These are phyloP conservation scores for Phytophthora parvispora DNA, from an alignment of 352 stramenopile genomes.

Conservation along the genomic window DNA sequence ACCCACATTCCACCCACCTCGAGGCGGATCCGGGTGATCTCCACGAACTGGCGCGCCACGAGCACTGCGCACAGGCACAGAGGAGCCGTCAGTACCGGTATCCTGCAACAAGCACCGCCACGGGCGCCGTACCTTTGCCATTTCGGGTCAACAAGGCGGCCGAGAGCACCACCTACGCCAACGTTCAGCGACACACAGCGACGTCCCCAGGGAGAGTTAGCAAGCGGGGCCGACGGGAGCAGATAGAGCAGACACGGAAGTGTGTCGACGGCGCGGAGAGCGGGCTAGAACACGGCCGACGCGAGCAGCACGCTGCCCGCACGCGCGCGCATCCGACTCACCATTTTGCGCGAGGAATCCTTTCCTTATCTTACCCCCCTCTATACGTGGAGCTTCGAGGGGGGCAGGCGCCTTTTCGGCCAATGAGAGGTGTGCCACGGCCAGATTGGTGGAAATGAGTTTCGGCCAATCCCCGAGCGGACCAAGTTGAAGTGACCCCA, in stretches of 20 bases:
- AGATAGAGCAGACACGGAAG: conserved; percentile 2
- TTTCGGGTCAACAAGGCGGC: conserved; percentile 95
- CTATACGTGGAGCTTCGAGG: conserved; percentile 44
- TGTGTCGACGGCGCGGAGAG: neutral
- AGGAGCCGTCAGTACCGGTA: conserved; percentile 11
- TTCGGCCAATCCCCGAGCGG: conserved; percentile 7
- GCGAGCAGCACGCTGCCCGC: neutral
- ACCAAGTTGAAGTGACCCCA: conserved; percentile 29
- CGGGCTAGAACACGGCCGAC: neutral
- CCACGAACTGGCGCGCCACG: conserved; percentile 98
- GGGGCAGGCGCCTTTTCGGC: conserved; percentile 10
- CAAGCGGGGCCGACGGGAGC: neutral
- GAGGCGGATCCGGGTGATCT: conserved; percentile 99
- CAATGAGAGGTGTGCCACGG: conserved; percentile 17
- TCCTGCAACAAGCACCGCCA: neutral
- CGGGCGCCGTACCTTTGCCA: conserved; percentile 92
- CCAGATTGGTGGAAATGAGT: conserved; percentile 20
- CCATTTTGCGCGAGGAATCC: conserved; percentile 41
- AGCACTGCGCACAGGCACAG: conserved; percentile 73
- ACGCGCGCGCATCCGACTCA: conserved; percentile 8
- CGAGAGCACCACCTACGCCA: conserved; percentile 96
- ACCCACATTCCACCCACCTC: conserved; percentile 71
- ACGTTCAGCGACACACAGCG: conserved; percentile 10
- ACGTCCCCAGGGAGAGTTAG: conserved; percentile 29
- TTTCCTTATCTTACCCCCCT: conserved; percentile 41